These are phyloP conservation scores for Wallacemonas sp. DNA, from an alignment of 208 protist genomes.

Conservation along the genomic window DNA sequence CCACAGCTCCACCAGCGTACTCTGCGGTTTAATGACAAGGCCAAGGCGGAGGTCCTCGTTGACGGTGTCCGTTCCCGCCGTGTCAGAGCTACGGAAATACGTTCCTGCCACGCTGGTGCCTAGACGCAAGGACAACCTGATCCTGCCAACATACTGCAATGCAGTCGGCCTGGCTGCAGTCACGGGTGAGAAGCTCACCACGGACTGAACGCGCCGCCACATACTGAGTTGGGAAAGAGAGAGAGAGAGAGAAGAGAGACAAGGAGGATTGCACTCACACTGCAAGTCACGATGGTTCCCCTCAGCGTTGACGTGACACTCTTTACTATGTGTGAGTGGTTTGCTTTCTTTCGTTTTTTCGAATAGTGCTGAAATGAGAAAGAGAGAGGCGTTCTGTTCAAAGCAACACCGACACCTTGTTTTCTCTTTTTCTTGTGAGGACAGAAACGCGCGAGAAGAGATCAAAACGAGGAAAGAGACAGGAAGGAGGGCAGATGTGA, in stretches of 20 bases:
- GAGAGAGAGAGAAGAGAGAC: not conserved
- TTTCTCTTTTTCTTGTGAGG: too few relatives aligned
- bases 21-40: constrained; percentile 87
- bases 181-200: not conserved
- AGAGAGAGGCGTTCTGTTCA: too few relatives aligned
- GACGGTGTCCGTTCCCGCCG: constrained; percentile 55
- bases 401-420: too few relatives aligned
- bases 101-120: constrained; percentile 79
- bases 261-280: constrained; percentile 16
- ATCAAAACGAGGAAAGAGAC: too few relatives aligned
- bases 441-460: too few relatives aligned
- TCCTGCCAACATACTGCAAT: constrained; percentile 7
- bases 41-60: constrained; percentile 77
- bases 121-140: constrained; percentile 25
- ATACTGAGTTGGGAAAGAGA: constrained; percentile 9
- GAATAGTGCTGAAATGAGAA: too few relatives aligned
- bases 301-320: too few relatives aligned
- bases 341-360: too few relatives aligned
- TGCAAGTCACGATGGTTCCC: too few relatives aligned
- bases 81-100: constrained; percentile 79
- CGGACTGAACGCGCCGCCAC: constrained; percentile 3
- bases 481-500: too few relatives aligned
- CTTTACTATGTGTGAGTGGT: too few relatives aligned
- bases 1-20: constrained; percentile 87
- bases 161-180: constrained; percentile 11